Evolutionary conservation across 129 eudicot species (phyloP).

Genomic region (Ambrosia artemisiifolia): DNA sequence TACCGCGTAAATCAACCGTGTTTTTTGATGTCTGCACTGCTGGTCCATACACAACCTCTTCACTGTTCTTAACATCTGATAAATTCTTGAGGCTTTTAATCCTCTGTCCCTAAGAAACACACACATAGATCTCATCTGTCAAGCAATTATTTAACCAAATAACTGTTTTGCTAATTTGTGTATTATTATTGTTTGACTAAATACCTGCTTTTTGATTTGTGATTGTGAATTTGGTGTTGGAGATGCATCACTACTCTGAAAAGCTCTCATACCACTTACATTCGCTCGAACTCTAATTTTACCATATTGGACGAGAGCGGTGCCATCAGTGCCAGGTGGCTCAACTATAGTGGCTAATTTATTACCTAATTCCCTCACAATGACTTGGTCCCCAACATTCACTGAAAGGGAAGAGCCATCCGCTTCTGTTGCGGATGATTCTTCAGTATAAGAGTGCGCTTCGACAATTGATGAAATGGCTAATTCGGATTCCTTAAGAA

Average conservation of each 20-base stretch:
- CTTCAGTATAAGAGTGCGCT: conserved; percentile 41
- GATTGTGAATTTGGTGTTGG: conserved; percentile 34
- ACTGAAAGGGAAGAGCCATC: conserved; percentile 34
- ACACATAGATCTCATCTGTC: background rate
- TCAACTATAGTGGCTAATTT: conserved; percentile 75
- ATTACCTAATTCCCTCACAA: conserved; percentile 59
- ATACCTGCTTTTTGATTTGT: conserved; percentile 53
- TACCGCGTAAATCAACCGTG: conserved; percentile 77
- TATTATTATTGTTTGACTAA: background rate
- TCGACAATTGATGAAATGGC: conserved; percentile 59
- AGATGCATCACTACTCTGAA: conserved; percentile 30
- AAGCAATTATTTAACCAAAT: background rate
- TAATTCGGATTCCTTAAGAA: conserved; percentile 70
- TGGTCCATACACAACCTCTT: conserved; percentile 49
- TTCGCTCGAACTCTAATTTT: conserved; percentile 66
- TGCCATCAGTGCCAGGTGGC: conserved; percentile 58
- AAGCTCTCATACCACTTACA: conserved; percentile 38
- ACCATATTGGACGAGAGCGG: conserved; percentile 75
- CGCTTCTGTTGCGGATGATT: conserved; percentile 28
- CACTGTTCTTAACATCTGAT: conserved; percentile 26
- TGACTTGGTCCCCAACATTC: conserved; percentile 66
- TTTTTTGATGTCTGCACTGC: conserved; percentile 72
- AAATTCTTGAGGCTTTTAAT: conserved; percentile 35
- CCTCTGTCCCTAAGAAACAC: conserved; percentile 42
- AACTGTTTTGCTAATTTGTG: background rate